Evolutionary conservation across 2,329 filamentous ascomycete genomes (phyloP), one percentile per base, ranked within the genome.

Genomic region (Trematosphaeria pertusa): DNA sequence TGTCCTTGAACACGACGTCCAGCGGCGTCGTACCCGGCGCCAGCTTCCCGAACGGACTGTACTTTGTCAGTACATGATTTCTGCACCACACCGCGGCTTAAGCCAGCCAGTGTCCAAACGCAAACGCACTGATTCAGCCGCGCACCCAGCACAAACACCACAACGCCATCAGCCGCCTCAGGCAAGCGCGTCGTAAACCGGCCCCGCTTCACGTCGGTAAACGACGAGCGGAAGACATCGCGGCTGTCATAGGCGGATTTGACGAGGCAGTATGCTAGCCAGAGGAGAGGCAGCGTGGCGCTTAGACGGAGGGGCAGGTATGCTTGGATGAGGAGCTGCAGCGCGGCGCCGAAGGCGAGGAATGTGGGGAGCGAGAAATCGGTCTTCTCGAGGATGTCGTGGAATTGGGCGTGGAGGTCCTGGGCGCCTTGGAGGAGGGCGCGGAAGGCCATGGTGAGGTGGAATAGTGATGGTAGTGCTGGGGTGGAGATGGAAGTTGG

Each of bases 111-210:
- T 34, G n/a, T 3, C 14, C 14, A 8, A 5, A 8, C 8, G 17
- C 3, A 10, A 5, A 37, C 37, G 5, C 7, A 47, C 44, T 47
- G 44, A 15, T 41, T 42, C 4, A 35, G 9, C 11, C 37, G 8
- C 4, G 37, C 44, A 11, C 30, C 22, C 15, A 47, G 15, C 20
- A 47, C 32, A 20, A 47, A 47, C 22, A 41, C 4, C 2, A 42
- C 37, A 3, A 47, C 17, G 4, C 44, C 44, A 15, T 36, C 32
- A 9, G 32, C 38, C 9, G 8, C 18, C 31, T 10, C 19, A 4
- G 37, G 19, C 30, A 3, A 7, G 11, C 31, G 8, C 24, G 38
- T 18, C 10, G 28, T 41, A 24, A 2, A 41, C 20, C 38, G 6
- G 30, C 43, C 22, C 11, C 19, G 21, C 15, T 20, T 28, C 9